Conservation (phyloP, 2,329 filamentous ascomycete species). For the Xylaria sp. region DNA sequence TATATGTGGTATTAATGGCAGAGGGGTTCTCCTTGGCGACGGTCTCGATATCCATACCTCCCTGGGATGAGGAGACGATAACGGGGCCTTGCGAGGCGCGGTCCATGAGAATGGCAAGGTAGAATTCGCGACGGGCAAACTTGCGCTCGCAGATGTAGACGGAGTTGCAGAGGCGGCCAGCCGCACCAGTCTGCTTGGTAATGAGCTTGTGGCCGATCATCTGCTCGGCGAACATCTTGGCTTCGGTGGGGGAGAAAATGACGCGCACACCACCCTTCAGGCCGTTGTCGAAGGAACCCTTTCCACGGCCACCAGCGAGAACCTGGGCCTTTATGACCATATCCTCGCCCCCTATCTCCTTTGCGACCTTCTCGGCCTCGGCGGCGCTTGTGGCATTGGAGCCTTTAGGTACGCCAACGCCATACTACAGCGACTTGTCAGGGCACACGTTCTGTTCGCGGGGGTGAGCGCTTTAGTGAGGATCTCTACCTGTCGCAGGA, state of each 20-base stretch:
- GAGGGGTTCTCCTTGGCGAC: constrained; percentile 98
- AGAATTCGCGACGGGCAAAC: constrained; percentile 98
- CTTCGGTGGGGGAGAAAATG: constrained; percentile 96
- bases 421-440: constrained; percentile 72
- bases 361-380: constrained; percentile 92
- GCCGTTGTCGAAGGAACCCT: constrained; percentile 97
- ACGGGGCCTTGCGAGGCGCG: constrained; percentile 89
- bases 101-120: constrained; percentile 99
- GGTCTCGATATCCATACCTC: constrained; percentile 98
- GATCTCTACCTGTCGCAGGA: constrained; percentile 75
- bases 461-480: constrained; percentile 35
- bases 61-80: constrained; percentile 97
- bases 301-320: constrained; percentile 95
- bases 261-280: constrained; percentile 98
- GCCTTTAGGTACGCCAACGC: constrained; percentile 91
- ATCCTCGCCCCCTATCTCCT: constrained; percentile 90
- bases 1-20: constrained; percentile 91
- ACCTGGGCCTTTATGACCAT: constrained; percentile 99
- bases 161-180: constrained; percentile 91
- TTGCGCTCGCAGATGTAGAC: constrained; percentile 99
- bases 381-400: constrained; percentile 82
- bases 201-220: constrained; percentile 99
- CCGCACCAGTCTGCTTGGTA: constrained; percentile 98
- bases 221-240: constrained; percentile 97
- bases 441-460: constrained; percentile 29